Conservation (phyloP, 139 green algal species). For the Coccomyxa sp. region DNA sequence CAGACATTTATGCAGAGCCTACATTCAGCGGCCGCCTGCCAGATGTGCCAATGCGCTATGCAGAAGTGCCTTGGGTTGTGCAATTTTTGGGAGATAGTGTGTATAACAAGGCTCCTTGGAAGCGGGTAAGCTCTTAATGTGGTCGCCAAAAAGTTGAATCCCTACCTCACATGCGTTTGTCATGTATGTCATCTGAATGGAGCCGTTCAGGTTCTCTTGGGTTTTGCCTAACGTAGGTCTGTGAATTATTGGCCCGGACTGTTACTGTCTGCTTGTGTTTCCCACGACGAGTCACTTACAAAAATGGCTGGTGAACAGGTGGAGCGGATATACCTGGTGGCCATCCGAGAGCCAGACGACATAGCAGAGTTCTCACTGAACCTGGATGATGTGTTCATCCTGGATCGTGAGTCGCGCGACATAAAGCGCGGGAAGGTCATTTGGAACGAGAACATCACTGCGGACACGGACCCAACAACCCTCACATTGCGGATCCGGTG, state of each 20-base stretch:
- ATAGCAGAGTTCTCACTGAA: neutral
- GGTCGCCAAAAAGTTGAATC: neutral
- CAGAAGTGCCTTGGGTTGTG: neutral
- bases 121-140: neutral
- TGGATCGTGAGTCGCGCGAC: neutral
- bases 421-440: neutral
- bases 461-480: neutral
- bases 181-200: neutral
- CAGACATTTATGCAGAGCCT: conserved; percentile 9
- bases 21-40: neutral
- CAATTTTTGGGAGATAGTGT: conserved; percentile 6
- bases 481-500: neutral
- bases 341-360: neutral
- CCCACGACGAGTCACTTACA: no score
- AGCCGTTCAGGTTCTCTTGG: neutral
- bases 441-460: neutral
- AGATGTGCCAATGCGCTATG: neutral
- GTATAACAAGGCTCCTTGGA: conserved; percentile 2
- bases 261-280: neutral
- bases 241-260: no score
- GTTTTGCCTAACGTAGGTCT: no score
- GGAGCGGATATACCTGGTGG: conserved; percentile 8
- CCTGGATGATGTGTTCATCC: conserved; percentile 1
- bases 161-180: neutral
- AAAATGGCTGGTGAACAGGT: neutral